Base-by-base conservation (phyloP, 805 yeast genomes). In the Ogataea trehaloabstinens region DNA sequence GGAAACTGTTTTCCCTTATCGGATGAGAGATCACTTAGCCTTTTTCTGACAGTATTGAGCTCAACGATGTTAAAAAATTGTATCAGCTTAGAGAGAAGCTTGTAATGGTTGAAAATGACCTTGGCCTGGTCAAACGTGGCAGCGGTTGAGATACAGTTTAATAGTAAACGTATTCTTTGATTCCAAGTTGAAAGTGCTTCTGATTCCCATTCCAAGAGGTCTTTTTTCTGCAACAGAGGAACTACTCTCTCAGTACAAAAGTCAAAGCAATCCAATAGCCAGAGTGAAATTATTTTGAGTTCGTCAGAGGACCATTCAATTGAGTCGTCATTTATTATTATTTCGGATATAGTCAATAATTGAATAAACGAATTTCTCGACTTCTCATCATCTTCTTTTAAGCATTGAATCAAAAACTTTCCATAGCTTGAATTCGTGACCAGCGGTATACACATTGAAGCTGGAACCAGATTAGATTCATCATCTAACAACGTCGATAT, bases 1-100 rank as follows among this genome's bases (percentile, higher is more conserved):
- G 95, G 93, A 44, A 83, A 82, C 31, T 60, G 49, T 17, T 66
- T 56, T 7, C 28, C n/a, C 13, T 38, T 31, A 25, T 35, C 46
- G 7, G 33, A 15, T 2, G 18, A 12, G 33, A 35, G 40, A 40
- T 53, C 61, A 31, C 64, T 71, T 48, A 59, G 52, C 32, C 56
- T 64, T 30, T 51, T 50, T 31, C 63, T 63, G 40, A 56, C 56
- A 2, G 73, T 63, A 27, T 68, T 66, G 7, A 56, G 55, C 29
- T 76, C 80, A 4, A 74, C 56, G 1, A 56, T 48, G 12, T 66
- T 47, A 24, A 77, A 61, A 8, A 76, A 52, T 0, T 53, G 43
- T 4, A 73, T 51, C 3, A 76, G 40, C 3, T 52, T 48, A 0
- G 56, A 52, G 4, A 76, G 42, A 7, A 67, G 60, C 11, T 66